Evolutionary conservation across 176 grass and related monocot genomes (phyloP).

Genomic region (Oryza meyeriana): DNA sequence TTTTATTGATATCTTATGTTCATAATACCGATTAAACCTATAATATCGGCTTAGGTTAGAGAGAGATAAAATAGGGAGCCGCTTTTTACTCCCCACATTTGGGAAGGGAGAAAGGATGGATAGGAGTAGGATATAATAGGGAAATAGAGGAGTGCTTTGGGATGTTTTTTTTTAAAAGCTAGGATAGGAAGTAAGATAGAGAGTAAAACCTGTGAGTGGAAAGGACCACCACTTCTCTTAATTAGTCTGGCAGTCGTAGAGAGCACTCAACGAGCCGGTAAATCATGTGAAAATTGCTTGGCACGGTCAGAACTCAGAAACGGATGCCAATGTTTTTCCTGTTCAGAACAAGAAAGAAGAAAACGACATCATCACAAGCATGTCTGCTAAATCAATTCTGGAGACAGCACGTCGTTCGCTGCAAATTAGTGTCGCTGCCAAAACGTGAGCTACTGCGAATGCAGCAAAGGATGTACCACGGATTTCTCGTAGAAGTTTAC

Average conservation of each 20-base stretch:
- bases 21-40: too few relatives aligned
- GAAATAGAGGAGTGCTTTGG: too few relatives aligned
- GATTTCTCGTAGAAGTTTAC: background rate
- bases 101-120: too few relatives aligned
- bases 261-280: background rate
- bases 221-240: background rate
- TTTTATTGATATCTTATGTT: too few relatives aligned
- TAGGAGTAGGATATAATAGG: too few relatives aligned
- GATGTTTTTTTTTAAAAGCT: too few relatives aligned
- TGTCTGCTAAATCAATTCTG: background rate
- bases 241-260: background rate
- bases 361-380: background rate
- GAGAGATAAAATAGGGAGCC: too few relatives aligned
- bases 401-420: background rate
- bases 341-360: background rate
- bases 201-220: background rate
- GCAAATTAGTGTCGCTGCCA: background rate
- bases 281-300: background rate
- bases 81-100: too few relatives aligned
- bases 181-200: too few relatives aligned
- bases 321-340: background rate
- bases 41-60: too few relatives aligned
- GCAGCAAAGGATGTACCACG: background rate
- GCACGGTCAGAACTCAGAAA: background rate
- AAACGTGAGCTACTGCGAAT: background rate